Evolutionary conservation across 441 rosid species (phyloP).

Genomic region (Biscutella auriculata): DNA sequence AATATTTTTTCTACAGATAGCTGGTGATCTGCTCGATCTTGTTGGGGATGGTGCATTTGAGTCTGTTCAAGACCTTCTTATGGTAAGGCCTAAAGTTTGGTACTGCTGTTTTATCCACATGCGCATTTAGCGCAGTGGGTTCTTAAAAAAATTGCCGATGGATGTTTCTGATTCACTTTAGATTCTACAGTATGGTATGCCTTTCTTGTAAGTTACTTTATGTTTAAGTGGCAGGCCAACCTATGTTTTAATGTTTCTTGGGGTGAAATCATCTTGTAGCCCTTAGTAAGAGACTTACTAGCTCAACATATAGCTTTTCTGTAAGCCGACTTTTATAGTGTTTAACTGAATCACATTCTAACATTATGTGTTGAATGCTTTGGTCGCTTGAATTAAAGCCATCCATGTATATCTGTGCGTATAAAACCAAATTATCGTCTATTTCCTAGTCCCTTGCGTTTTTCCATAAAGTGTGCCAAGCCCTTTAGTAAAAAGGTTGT

Average conservation of each 20-base stretch:
- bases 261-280: background rate
- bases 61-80: slow-evolving; percentile 73
- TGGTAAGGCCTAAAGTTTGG: slow-evolving; percentile 31
- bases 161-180: background rate
- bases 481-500: background rate
- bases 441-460: too few species aligned
- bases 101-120: background rate
- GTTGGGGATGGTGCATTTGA: slow-evolving; percentile 89
- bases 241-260: background rate
- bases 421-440: background rate
- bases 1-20: slow-evolving; percentile 42
- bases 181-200: background rate
- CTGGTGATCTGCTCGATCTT: slow-evolving; percentile 84
- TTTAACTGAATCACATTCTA: background rate
- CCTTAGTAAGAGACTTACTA: background rate
- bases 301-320: background rate
- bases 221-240: background rate
- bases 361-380: background rate
- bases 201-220: background rate
- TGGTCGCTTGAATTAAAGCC: background rate
- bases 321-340: background rate
- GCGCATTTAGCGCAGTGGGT: too few species aligned
- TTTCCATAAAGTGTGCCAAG: too few species aligned
- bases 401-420: background rate
- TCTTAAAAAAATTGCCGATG: too few species aligned